A percentile compares a stretch with the other conserved stretches of the same genome.
phyloP scores from a whole-genome alignment of 441 rosid species.

The Codiaeum variegatum region DNA sequence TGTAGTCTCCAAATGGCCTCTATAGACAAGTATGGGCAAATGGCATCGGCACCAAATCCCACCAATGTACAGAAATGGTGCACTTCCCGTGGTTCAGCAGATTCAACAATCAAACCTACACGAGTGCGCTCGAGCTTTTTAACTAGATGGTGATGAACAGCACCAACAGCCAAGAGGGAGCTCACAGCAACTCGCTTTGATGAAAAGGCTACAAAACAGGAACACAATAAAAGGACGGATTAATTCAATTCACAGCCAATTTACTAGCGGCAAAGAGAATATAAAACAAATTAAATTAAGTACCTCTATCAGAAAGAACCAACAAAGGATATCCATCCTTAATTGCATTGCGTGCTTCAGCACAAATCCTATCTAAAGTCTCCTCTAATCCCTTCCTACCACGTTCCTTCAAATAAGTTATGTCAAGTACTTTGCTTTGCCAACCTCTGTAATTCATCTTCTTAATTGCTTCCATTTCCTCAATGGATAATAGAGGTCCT shows the following conservation, averaged over 20 bases:
- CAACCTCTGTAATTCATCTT: constrained; percentile 94
- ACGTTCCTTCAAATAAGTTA: constrained; percentile 66
- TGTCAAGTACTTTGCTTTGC: constrained; percentile 86
- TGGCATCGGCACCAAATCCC: constrained; percentile 98
- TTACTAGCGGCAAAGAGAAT: background rate
- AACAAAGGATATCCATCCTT: constrained; percentile 83
- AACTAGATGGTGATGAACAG: constrained; percentile 96
- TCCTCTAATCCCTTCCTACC: constrained; percentile 94
- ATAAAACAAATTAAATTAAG: background rate
- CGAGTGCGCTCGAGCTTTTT: constrained; percentile 86
- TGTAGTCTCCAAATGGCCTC: constrained; percentile 92
- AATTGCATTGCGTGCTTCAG: constrained; percentile 86
- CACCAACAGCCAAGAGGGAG: constrained; percentile 98
- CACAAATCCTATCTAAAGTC: constrained; percentile 86
- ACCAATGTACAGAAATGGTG: constrained; percentile 98
- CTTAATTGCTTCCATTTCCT: constrained; percentile 85
- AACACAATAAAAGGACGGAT: constrained; percentile 5
- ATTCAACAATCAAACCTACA: constrained; percentile 85
- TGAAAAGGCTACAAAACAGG: constrained; percentile 61
- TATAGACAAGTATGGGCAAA: constrained; percentile 89
- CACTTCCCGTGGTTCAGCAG: constrained; percentile 99
- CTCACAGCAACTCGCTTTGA: constrained; percentile 84
- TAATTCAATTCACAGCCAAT: background rate
- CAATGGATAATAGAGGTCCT: constrained; percentile 82
- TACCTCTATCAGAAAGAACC: constrained; percentile 99